Percentiles rank a stretch among this genome's conserved stretches.
Conservation (phyloP, 192 early-diverging fungal genomes). For the Borealophlyctis nickersoniae region DNA sequence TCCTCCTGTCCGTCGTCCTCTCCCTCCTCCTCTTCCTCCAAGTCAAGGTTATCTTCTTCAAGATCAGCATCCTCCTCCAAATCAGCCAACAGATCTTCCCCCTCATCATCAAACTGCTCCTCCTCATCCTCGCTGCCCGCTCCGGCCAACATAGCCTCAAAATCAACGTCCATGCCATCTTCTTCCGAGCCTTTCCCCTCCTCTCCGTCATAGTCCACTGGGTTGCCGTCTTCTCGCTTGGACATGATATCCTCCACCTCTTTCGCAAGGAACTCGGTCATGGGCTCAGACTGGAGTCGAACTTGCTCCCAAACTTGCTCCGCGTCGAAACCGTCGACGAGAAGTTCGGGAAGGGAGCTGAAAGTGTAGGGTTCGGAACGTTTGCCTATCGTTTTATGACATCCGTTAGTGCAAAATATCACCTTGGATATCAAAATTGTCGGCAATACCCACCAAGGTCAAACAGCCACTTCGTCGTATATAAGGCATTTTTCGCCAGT, state of each 20-base stretch:
- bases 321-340: slow-evolving; percentile 69
- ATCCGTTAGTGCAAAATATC: neutral
- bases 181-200: slow-evolving; percentile 29
- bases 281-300: slow-evolving; percentile 77
- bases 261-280: slow-evolving; percentile 56
- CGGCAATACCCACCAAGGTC: slow-evolving; percentile 14
- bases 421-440: neutral
- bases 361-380: slow-evolving; percentile 45
- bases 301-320: slow-evolving; percentile 96
- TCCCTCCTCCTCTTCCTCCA: slow-evolving; percentile 30
- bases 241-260: slow-evolving; percentile 25
- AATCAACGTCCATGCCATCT: slow-evolving; percentile 19
- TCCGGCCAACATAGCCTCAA: slow-evolving; percentile 18
- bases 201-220: slow-evolving; percentile 28
- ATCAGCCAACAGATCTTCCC: slow-evolving; percentile 42
- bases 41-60: slow-evolving; percentile 29
- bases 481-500: slow-evolving; percentile 1
- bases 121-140: slow-evolving; percentile 34
- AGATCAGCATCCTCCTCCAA: slow-evolving; percentile 43
- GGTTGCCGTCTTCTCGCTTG: slow-evolving; percentile 32
- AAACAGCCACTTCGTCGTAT: slow-evolving; percentile 28
- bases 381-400: slow-evolving; percentile 35
- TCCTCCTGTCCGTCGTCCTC: slow-evolving; percentile 42
- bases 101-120: slow-evolving; percentile 40
- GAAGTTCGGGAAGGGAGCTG: slow-evolving; percentile 57